Percentiles rank a stretch among this genome's conserved stretches.
These are phyloP conservation scores for Tricholoma terreum DNA, from an alignment of 768 basidiomycete species.

Conservation along the genomic window DNA sequence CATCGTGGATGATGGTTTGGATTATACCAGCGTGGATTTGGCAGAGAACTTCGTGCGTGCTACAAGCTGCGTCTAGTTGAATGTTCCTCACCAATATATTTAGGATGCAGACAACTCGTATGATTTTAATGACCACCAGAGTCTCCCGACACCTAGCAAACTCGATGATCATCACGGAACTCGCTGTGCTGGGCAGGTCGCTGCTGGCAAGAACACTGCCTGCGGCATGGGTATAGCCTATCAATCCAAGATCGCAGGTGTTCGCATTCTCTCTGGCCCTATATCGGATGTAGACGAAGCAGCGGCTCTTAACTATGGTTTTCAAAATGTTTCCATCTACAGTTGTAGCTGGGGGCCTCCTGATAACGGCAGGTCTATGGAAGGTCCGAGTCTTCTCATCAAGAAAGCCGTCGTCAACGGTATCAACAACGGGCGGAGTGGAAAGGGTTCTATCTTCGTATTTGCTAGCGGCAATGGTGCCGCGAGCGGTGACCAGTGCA, in stretches of 20 bases:
- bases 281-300: conserved; percentile 97
- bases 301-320: conserved; percentile 90
- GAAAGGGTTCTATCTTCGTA: conserved; percentile 92
- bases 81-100: conserved; percentile 32
- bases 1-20: conserved; percentile 93
- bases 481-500: conserved; percentile 89
- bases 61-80: background rate
- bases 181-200: conserved; percentile 95
- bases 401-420: conserved; percentile 94
- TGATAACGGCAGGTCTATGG: conserved; percentile 93
- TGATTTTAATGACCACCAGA: conserved; percentile 93
- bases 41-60: conserved; percentile 85
- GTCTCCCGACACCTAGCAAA: conserved; percentile 82
- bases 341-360: conserved; percentile 99
- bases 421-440: conserved; percentile 81
- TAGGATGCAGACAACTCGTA: conserved; percentile 87
- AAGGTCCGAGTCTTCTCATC: conserved; percentile 87
- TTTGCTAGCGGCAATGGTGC: conserved; percentile 98
- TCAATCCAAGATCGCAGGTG: conserved; percentile 84
- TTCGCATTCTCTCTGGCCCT: conserved; percentile 92
- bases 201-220: conserved; percentile 86
- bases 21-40: conserved; percentile 85
- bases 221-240: conserved; percentile 97
- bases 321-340: conserved; percentile 87
- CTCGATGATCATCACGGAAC: conserved; percentile 96